Conservation (phyloP, 177 flowering plant genomes). For the Vitis hybrid region DNA sequence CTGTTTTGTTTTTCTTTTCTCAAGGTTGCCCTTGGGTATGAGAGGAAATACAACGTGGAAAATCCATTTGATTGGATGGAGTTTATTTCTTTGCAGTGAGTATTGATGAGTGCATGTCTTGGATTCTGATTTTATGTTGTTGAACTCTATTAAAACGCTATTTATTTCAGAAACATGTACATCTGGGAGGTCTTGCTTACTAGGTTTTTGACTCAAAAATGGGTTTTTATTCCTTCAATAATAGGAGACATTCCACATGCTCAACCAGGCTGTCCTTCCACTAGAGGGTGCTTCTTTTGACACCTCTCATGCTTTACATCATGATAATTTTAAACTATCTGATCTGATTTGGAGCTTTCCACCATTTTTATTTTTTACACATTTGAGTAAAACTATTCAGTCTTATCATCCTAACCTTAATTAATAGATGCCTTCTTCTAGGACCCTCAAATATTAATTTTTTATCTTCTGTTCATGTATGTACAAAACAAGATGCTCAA, state of each 20-base stretch:
- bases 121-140: background rate
- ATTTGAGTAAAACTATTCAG: background rate
- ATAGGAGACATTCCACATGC: background rate
- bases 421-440: background rate
- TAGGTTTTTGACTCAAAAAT: background rate
- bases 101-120: slow-evolving; percentile 8
- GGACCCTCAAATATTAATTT: background rate
- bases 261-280: background rate
- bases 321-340: background rate
- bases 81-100: slow-evolving; percentile 82
- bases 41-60: slow-evolving; percentile 58
- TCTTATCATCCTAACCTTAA: background rate
- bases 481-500: background rate
- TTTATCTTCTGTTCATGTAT: background rate
- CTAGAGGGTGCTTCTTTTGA: background rate
- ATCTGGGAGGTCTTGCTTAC: background rate
- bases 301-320: background rate
- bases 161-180: background rate
- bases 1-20: slow-evolving; percentile 1
- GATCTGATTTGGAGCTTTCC: background rate
- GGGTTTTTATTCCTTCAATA: background rate
- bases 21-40: slow-evolving; percentile 69
- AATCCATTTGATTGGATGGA: slow-evolving; percentile 99
- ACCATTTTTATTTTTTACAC: background rate
- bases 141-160: background rate